Evolutionary conservation across 495 filamentous ascomycete species (phyloP), one percentile per base, ranked within the genome.

Genomic region (Chaetomium fimeti): DNA sequence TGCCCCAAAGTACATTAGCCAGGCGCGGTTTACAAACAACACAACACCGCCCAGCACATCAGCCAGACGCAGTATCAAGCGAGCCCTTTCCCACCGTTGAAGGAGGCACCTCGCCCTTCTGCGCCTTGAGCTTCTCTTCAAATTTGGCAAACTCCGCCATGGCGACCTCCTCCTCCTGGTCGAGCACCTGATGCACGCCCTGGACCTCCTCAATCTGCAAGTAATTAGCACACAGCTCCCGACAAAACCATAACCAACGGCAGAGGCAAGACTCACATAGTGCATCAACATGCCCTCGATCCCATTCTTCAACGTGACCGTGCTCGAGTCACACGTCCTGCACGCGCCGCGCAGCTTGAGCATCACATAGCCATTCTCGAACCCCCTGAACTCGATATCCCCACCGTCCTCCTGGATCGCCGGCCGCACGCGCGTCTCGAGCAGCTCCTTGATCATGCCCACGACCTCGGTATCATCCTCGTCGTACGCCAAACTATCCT

Each of bases 321-420:
- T 97, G 74, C 92, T 97, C 45, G 89, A 93, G 70, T 98, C 94
- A 75, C 94, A 98, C 25, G 93, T 97, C 56, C 93, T 82, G 75
- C 94, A 98, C 42, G 94, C 94, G 45, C 94, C 94, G 15, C 92
- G 83, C 65, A 98, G 76, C 80, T 97, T 98, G 66, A 98, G 73
- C 71, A 87, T 69, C 16, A 98, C 94, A 58, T 88, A 83, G 0
- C 94, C 94, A 66, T 94, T 83, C 70, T 92, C 84, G 66, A 97
- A 98, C 4, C 93, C 93, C 4, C 89, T 81, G 69, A 92, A 90
- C 77, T 98, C 94, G 71, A 98, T 97, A 76, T 98, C 94, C 13
- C 94, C 94, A 22, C 94, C 94, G 66, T 98, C 94, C 72, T 98
- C 93, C 76, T 97, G 93, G 62, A 98, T 98, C 5, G 94, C 88